phyloP scores from a whole-genome alignment of 164 flowering plant species.

The Magnolia officinalis region DNA sequence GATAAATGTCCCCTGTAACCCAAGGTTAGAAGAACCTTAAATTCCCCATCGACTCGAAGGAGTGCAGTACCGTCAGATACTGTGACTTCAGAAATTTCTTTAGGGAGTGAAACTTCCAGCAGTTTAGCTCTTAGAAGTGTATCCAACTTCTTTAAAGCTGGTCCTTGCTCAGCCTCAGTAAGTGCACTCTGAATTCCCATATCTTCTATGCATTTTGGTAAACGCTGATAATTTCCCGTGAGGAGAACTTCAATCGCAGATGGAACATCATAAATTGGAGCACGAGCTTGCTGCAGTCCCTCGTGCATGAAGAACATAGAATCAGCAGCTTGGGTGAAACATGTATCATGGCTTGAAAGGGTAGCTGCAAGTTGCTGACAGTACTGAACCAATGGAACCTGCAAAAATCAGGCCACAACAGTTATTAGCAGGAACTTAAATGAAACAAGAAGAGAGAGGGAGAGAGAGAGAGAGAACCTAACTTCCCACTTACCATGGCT shows the following conservation, averaged over 20 bases:
- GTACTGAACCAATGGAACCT: conserved; percentile 94
- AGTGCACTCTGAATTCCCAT: conserved; percentile 62
- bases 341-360: conserved; percentile 90
- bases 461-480: neutral
- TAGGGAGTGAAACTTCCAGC: conserved; percentile 74
- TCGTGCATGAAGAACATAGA: conserved; percentile 97
- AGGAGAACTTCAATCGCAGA: conserved; percentile 86
- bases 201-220: conserved; percentile 93
- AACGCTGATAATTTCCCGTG: conserved; percentile 72
- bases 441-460: neutral
- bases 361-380: conserved; percentile 92
- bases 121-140: conserved; percentile 79
- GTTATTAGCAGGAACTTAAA: neutral
- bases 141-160: conserved; percentile 75
- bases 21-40: conserved; percentile 82
- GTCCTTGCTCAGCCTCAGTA: conserved; percentile 58
- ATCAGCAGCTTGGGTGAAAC: conserved; percentile 97
- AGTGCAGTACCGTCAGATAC: conserved; percentile 80
- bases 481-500: neutral
- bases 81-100: conserved; percentile 72
- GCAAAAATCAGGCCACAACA: conserved; percentile 23
- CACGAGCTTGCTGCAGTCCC: conserved; percentile 96
- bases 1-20: conserved; percentile 93
- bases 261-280: conserved; percentile 97
- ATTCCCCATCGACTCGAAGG: conserved; percentile 87